These are phyloP conservation scores for Saccharomycopsis olivae DNA, from an alignment of 805 yeast genomes.

Conservation along the genomic window DNA sequence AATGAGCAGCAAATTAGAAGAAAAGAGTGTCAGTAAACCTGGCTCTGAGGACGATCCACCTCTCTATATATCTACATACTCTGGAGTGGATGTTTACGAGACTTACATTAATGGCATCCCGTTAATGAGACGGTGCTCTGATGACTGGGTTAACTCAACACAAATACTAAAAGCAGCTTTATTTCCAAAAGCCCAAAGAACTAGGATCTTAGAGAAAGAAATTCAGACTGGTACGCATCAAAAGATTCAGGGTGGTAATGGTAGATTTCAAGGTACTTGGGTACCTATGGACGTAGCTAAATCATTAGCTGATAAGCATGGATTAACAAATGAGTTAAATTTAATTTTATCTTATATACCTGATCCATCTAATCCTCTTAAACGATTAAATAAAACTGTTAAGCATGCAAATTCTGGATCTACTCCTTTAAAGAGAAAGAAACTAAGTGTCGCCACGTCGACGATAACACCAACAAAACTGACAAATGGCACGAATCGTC, in stretches of 20 bases:
- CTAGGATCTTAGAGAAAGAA: slow-evolving; percentile 65
- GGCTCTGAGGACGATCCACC: slow-evolving; percentile 19
- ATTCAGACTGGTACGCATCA: slow-evolving; percentile 60
- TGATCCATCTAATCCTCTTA: slow-evolving; percentile 34
- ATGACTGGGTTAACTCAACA: slow-evolving; percentile 90
- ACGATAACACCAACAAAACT: background rate
- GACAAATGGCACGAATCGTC: slow-evolving; percentile 6
- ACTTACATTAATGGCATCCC: slow-evolving; percentile 62
- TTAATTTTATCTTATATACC: slow-evolving; percentile 44
- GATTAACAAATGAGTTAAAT: slow-evolving; percentile 39
- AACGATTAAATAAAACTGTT: slow-evolving; percentile 23
- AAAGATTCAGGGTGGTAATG: slow-evolving; percentile 79
- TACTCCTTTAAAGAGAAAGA: slow-evolving; percentile 18
- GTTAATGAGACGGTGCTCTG: slow-evolving; percentile 80
- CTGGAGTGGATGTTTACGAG: slow-evolving; percentile 46
- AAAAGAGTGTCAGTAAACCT: too few relatives aligned
- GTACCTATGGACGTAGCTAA: slow-evolving; percentile 60
- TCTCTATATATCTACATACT: slow-evolving; percentile 35
- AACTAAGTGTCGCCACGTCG: slow-evolving; percentile 10
- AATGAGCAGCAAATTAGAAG: too few relatives aligned
- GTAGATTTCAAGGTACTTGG: slow-evolving; percentile 83
- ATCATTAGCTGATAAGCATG: slow-evolving; percentile 41
- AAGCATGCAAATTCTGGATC: slow-evolving; percentile 12
- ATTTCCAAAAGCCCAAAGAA: slow-evolving; percentile 69
- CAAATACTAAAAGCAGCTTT: slow-evolving; percentile 72